A percentile compares a stretch with the other conserved stretches of the same genome.
Conservation (phyloP, 805 yeast species). For the Spathaspora gorwiae region DNA sequence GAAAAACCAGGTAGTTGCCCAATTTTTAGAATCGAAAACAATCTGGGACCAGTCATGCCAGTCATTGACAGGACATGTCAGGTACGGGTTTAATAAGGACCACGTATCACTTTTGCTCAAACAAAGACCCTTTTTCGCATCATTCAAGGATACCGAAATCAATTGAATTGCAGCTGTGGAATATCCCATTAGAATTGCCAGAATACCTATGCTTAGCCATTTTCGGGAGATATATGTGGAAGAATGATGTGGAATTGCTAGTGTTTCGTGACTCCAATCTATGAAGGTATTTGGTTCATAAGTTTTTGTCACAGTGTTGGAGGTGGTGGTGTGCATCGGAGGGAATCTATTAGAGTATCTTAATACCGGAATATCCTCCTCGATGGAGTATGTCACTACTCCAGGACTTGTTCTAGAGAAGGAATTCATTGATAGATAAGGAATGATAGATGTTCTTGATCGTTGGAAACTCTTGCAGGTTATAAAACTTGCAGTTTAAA, state of each 20-base stretch:
- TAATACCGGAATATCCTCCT: slow-evolving; percentile 9
- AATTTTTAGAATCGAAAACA: slow-evolving; percentile 17
- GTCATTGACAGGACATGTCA: slow-evolving; percentile 38
- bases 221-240: slow-evolving; percentile 19
- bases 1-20: slow-evolving; percentile 17
- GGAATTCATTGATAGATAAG: not conserved
- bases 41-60: slow-evolving; percentile 38
- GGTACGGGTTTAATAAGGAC: slow-evolving; percentile 40
- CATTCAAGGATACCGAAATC: slow-evolving; percentile 46
- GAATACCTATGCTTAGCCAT: slow-evolving; percentile 46
- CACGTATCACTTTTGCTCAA: slow-evolving; percentile 29
- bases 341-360: slow-evolving; percentile 1
- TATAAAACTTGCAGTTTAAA: too few species aligned
- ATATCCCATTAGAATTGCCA: slow-evolving; percentile 46
- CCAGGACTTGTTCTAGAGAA: not conserved
- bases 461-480: too few species aligned
- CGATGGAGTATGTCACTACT: not conserved
- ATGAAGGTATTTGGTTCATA: slow-evolving; percentile 43
- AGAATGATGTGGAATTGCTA: slow-evolving; percentile 10
- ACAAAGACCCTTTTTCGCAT: slow-evolving; percentile 52
- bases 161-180: slow-evolving; percentile 48
- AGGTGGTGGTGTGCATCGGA: not conserved
- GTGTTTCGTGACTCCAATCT: slow-evolving; percentile 50
- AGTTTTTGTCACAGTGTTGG: not conserved
- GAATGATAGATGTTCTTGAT: too few species aligned